phyloP scores from a whole-genome alignment of 208 protist species.

The Kentomonas sorsogonicus region DNA sequence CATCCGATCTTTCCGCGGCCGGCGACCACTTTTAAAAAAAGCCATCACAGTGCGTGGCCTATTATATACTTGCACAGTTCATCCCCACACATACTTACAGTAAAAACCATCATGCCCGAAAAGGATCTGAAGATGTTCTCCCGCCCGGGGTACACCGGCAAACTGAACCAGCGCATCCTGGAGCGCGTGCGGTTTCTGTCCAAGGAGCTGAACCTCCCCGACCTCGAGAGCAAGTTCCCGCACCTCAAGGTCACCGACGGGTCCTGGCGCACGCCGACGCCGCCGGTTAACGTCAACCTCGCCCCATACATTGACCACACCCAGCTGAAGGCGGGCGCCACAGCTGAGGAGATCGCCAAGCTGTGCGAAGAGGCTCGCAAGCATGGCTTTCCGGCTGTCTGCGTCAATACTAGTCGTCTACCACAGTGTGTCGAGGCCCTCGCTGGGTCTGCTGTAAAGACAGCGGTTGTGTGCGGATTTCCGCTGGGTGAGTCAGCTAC shows the following conservation, averaged over 20 bases:
- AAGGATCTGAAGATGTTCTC: no score
- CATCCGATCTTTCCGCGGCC: no score
- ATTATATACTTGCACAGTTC: no score
- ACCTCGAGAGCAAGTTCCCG: constrained; percentile 49
- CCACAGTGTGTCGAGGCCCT: constrained; percentile 36
- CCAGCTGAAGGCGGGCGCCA: constrained; percentile 79
- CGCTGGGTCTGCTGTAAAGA: constrained; percentile 34
- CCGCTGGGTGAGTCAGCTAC: constrained; percentile 87
- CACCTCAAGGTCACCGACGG: constrained; percentile 47
- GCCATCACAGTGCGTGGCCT: no score
- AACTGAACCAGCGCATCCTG: constrained; percentile 51
- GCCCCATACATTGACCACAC: constrained; percentile 92
- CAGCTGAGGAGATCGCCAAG: constrained; percentile 38
- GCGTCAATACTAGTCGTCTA: constrained; percentile 88
- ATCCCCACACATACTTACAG: no score
- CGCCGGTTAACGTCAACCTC: constrained; percentile 16
- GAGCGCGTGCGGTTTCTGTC: constrained; percentile 47
- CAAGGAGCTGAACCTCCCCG: constrained; percentile 24
- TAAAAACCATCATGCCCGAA: no score
- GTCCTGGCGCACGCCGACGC: constrained; percentile 32
- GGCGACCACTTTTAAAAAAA: no score
- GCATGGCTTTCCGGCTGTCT: constrained; percentile 88
- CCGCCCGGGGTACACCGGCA: no score
- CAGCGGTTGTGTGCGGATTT: constrained; percentile 85
- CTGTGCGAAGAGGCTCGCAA: constrained; percentile 86